Base-by-base conservation (phyloP, 805 yeast genomes). In the Zygoascus flipseniorum region DNA sequence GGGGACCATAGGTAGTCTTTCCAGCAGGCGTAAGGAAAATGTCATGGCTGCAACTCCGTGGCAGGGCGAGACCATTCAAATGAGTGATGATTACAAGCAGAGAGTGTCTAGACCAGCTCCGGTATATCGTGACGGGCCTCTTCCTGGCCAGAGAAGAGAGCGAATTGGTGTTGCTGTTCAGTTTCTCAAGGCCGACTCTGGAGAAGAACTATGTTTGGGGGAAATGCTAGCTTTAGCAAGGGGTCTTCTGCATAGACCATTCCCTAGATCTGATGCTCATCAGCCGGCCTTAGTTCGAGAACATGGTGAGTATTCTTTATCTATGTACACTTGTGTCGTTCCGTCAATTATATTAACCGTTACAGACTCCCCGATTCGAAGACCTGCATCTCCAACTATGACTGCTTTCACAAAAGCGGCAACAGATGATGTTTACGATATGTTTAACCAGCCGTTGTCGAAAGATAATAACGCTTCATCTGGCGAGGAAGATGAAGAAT, bases 371-470 rank as follows among this genome's bases (percentile, higher is more conserved):
- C 56, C 53, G 13, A 32, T 39, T 6, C 35, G 44, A 35, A 19
- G 48, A 14, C 53, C 56, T 8, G 48, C 52, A 5, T 85, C 95
- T 0, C 95, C 95, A 0, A 89, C 96, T 0, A 76, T 85, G 58
- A 89, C 97, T 0, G 70, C 83, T 62, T 84, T 77, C 63, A 85
- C 96, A 0, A 80, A 81, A 50, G 80, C 82, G 61, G 92, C 96
- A 1, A 77, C 81, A 53, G 78, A 80, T 52, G 96, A 88, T 59
- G 83, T 89, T 0, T 72, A 78, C 56, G 76, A 79, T 14, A 86
- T 89, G 89, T 86, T 88, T 65, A 86, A 58, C 41, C 62, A 61
- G 54, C 63, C 65, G 5, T 43, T 62, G n/a, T 58, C 60, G 2
- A 56, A 41, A 2, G 53, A 49, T 44, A 47, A 45, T 37, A 51